A percentile compares a stretch with the other conserved stretches of the same genome.
Evolutionary conservation across 768 basidiomycete species (phyloP).

Genomic region (Russula sp.): DNA sequence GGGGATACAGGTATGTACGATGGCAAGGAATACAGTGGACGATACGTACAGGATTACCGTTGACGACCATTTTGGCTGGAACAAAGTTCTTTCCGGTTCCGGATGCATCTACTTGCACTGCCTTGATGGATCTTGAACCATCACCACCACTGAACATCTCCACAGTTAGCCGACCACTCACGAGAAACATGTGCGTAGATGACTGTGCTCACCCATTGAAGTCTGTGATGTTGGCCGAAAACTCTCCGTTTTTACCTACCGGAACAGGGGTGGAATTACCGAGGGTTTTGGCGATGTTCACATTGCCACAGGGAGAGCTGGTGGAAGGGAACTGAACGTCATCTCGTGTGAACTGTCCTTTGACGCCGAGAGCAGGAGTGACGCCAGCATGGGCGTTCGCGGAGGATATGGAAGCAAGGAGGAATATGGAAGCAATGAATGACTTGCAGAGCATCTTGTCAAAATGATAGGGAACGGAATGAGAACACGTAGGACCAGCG

Average conservation of each 20-base stretch:
- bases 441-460: conserved; percentile 34
- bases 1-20: background rate
- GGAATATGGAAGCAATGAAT: conserved; percentile 35
- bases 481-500: conserved; percentile 8
- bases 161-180: conserved; percentile 39
- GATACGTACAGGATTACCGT: conserved; percentile 47
- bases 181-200: conserved; percentile 39
- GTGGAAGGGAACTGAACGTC: conserved; percentile 37
- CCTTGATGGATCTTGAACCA: conserved; percentile 47
- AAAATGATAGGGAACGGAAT: too few relatives aligned
- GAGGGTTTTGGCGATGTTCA: conserved; percentile 43
- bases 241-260: conserved; percentile 41
- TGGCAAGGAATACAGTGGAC: background rate
- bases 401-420: conserved; percentile 40
- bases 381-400: conserved; percentile 45
- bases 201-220: conserved; percentile 46
- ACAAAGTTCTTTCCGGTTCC: conserved; percentile 37
- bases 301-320: conserved; percentile 43
- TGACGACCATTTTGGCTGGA: conserved; percentile 44
- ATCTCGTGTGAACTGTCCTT: conserved; percentile 30
- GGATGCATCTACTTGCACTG: conserved; percentile 47
- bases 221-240: conserved; percentile 44
- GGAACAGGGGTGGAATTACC: conserved; percentile 37
- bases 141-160: conserved; percentile 40
- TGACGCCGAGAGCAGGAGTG: conserved; percentile 43